phyloP scores from a whole-genome alignment of 2,329 filamentous ascomycete genomes.

The Monosporascus sp. region DNA sequence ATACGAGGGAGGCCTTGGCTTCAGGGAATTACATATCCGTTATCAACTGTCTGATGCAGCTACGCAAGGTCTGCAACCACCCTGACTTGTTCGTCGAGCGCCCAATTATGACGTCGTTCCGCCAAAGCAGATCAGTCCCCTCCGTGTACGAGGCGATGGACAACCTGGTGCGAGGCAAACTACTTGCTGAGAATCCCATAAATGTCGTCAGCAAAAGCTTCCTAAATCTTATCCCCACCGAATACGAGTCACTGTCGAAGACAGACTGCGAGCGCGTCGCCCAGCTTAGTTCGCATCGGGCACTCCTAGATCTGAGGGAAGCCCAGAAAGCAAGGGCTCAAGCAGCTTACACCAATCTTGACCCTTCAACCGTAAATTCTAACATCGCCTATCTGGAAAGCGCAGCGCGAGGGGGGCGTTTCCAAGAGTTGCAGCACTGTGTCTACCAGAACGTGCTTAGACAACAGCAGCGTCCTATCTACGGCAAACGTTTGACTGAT shows the following conservation, averaged over 20 bases:
- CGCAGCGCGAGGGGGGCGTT: slow-evolving; percentile 60
- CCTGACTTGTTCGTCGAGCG: slow-evolving; percentile 94
- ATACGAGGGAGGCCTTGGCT: slow-evolving; percentile 81
- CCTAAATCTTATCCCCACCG: slow-evolving; percentile 70
- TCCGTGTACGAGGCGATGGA: slow-evolving; percentile 72
- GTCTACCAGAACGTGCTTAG: slow-evolving; percentile 77
- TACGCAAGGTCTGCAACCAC: slow-evolving; percentile 97
- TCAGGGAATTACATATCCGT: slow-evolving; percentile 97
- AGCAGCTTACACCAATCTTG: slow-evolving; percentile 47
- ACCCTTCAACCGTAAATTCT: slow-evolving; percentile 63
- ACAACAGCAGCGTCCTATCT: slow-evolving; percentile 74
- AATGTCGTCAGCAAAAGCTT: slow-evolving; percentile 66
- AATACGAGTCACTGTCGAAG: slow-evolving; percentile 60
- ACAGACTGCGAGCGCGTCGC: slow-evolving; percentile 49
- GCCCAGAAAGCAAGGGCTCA: slow-evolving; percentile 60
- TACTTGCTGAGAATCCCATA: slow-evolving; percentile 59
- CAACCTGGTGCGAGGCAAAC: slow-evolving; percentile 57
- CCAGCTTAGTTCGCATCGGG: slow-evolving; percentile 63
- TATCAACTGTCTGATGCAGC: slow-evolving; percentile 96
- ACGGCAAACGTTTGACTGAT: slow-evolving; percentile 73
- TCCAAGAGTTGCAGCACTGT: slow-evolving; percentile 74
- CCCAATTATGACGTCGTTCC: slow-evolving; percentile 94
- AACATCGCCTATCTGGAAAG: slow-evolving; percentile 70
- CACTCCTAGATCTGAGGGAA: slow-evolving; percentile 66
- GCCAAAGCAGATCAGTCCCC: slow-evolving; percentile 74